These are phyloP conservation scores for Fagus crenata DNA, from an alignment of 306 rosid genomes.

Conservation along the genomic window DNA sequence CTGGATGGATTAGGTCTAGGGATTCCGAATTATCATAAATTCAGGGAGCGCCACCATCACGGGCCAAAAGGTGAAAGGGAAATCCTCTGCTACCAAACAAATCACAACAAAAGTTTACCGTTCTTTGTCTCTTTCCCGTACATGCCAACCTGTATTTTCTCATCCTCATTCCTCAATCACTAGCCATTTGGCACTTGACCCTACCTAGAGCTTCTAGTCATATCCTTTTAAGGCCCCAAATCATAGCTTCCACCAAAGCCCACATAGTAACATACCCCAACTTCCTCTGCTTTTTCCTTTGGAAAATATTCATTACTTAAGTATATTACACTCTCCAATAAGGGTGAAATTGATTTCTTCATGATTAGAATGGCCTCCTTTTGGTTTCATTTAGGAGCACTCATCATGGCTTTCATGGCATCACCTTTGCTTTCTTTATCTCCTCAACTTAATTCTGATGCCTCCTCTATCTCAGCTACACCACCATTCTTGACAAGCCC, in stretches of 20 bases:
- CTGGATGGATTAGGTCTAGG: constrained; percentile 3
- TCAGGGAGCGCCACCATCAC: constrained; percentile 46
- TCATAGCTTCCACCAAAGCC: constrained; percentile 49
- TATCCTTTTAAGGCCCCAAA: constrained; percentile 40
- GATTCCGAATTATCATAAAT: constrained; percentile 36
- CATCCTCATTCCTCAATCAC: constrained; percentile 36
- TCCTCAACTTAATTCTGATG: constrained; percentile 36
- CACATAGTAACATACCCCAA: neutral
- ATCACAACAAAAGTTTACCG: constrained; percentile 34
- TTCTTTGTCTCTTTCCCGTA: constrained; percentile 49
- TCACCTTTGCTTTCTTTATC: constrained; percentile 42
- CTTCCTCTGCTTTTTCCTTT: constrained; percentile 24
- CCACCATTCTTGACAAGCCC: constrained; percentile 42
- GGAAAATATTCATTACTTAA: constrained; percentile 14
- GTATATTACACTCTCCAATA: constrained; percentile 30
- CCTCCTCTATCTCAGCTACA: constrained; percentile 45
- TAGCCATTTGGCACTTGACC: constrained; percentile 41
- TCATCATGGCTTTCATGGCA: constrained; percentile 52
- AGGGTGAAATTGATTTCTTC: constrained; percentile 37
- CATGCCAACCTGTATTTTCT: constrained; percentile 45
- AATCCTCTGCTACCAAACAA: constrained; percentile 42
- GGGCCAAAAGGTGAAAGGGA: constrained; percentile 32
- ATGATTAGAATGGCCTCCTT: constrained; percentile 62
- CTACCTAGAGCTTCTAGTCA: constrained; percentile 41
- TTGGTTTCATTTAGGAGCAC: constrained; percentile 38